Conservation (phyloP, 1,139 yeast genomes). For the Yamadazyma membranifaciens region DNA sequence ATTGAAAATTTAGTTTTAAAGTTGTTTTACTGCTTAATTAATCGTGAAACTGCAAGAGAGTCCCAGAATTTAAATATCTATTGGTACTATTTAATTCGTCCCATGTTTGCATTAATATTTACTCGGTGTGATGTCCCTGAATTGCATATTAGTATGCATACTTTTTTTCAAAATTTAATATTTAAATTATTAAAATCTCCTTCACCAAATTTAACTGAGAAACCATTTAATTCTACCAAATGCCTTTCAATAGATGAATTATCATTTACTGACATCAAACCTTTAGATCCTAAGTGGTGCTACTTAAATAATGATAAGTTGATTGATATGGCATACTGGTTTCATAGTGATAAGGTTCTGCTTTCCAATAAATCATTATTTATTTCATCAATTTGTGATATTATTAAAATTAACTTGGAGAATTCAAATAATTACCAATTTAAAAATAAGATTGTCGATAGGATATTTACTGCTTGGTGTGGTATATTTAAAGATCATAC, state of each 20-base stretch:
- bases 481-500: neutral
- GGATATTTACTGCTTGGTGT: no score
- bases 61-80: slow-evolving; percentile 29
- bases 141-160: neutral
- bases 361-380: neutral
- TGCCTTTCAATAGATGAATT: slow-evolving; percentile 36
- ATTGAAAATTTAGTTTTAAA: slow-evolving; percentile 14
- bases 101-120: slow-evolving; percentile 36
- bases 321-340: slow-evolving; percentile 17
- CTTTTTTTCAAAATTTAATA: slow-evolving; percentile 4
- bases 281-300: slow-evolving; percentile 37
- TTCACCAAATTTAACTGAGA: slow-evolving; percentile 21
- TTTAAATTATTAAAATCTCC: slow-evolving; percentile 24
- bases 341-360: neutral
- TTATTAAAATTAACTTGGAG: neutral
- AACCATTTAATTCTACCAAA: slow-evolving; percentile 26
- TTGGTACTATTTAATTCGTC: slow-evolving; percentile 41
- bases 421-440: no score
- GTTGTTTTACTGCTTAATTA: slow-evolving; percentile 33
- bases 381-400: neutral
- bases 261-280: slow-evolving; percentile 26
- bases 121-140: slow-evolving; percentile 8
- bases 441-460: no score
- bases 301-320: slow-evolving; percentile 31
- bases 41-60: slow-evolving; percentile 16